These are phyloP conservation scores for Tolypocladium inflatum DNA, from an alignment of 2,329 filamentous ascomycete species.

Conservation along the genomic window DNA sequence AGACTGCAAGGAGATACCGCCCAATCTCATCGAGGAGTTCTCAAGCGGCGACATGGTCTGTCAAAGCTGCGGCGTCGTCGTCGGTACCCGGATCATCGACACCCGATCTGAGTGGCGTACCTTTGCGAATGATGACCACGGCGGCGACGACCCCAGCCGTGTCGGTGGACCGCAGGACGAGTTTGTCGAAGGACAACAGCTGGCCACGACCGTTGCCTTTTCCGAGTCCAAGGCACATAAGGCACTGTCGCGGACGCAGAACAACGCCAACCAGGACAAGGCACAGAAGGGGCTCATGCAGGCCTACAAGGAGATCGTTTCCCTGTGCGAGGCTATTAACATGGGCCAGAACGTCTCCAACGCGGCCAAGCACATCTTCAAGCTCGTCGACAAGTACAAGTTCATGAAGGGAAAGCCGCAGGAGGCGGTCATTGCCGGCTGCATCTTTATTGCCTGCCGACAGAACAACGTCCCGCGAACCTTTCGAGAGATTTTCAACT, in stretches of 20 bases:
- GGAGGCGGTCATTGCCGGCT: conserved; percentile 88
- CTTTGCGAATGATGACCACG: conserved; percentile 96
- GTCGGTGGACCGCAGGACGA: conserved; percentile 90
- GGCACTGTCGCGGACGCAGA: conserved; percentile 76
- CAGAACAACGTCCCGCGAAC: conserved; percentile 80
- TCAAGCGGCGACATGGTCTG: conserved; percentile 90
- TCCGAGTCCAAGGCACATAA: conserved; percentile 62
- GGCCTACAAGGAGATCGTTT: conserved; percentile 83
- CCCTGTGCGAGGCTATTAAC: conserved; percentile 75
- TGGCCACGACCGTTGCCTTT: conserved; percentile 81
- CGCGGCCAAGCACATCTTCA: conserved; percentile 90
- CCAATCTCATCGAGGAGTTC: conserved; percentile 87
- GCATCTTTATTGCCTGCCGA: conserved; percentile 95
- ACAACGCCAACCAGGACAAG: conserved; percentile 78
- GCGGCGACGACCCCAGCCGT: conserved; percentile 93
- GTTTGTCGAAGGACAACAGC: conserved; percentile 80
- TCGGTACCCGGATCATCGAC: conserved; percentile 87
- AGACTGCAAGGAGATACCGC: conserved; percentile 87
- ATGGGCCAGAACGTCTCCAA: conserved; percentile 76
- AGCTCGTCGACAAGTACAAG: conserved; percentile 85
- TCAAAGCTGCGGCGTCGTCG: conserved; percentile 79
- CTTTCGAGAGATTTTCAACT: conserved; percentile 86
- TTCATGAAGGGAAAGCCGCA: conserved; percentile 92
- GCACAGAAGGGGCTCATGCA: conserved; percentile 70
- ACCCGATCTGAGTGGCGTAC: conserved; percentile 97